Base-by-base conservation (phyloP, 768 basidiomycete genomes). In the Russula dissimulans region DNA sequence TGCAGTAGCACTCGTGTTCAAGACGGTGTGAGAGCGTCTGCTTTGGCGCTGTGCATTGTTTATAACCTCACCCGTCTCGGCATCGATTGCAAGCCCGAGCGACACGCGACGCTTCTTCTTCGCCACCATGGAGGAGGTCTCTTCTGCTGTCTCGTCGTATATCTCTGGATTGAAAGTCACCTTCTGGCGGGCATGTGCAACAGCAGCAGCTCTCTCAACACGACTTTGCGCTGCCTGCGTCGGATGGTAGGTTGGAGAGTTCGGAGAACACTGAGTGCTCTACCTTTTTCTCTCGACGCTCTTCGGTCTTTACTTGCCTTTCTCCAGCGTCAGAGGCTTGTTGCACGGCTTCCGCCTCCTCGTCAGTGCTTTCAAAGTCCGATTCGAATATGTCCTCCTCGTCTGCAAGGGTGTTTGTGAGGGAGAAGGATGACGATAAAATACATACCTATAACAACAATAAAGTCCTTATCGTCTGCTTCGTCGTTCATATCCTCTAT, bases 281-380 rank as follows among this genome's bases (percentile, higher is more conserved):
- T 65, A 81, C 83, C 77, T 80, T 82, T 62, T 75, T 69, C n/a
- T 68, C 72, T 46, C 74, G 75, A 59, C 73, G 78, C 56, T 89
- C 86, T 65, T 89, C 87, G 10, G 85, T 83, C 38, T 74, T 71
- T 4, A 79, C 74, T n/a, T 72, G 74, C 44, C 72, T 77, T 66
- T 91, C 89, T 0, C 75, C 85, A 5, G 73, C 77, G 5, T 81
- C 81, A 17, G 75, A 73, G 11, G 79, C 80, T 29, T 79, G 78
- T n/a, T 79, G 78, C 1, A 71, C 77, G 41, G 70, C 54, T 38
- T 62, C 61, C 8, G 60, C 74, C 58, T 79, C 81, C 46, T 89
- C 89, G 59, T 92, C 91, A 0, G 91, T 92, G 64, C 86, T 89
- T 63, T 84, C 87, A 67, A 94, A 93, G 70, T 93, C 91, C 10